Evolutionary conservation across 2,329 filamentous ascomycete genomes (phyloP).

Genomic region (Nemania bipapillata): DNA sequence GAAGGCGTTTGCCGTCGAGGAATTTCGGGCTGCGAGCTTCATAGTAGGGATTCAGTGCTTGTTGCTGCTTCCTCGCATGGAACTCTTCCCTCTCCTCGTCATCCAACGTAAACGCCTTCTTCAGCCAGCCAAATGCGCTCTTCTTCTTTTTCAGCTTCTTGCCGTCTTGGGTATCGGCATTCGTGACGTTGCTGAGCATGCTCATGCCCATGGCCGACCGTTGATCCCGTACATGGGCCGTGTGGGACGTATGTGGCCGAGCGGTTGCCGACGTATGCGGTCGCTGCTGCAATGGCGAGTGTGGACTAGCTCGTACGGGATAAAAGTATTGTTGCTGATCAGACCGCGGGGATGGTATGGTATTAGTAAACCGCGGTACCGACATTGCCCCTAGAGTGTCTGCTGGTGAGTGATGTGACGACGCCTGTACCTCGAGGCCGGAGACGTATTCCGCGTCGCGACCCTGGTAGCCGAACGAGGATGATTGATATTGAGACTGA

Average conservation of each 20-base stretch:
- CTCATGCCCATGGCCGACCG: slow-evolving; percentile 68
- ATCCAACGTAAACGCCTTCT: slow-evolving; percentile 73
- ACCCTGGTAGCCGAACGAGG: slow-evolving; percentile 50
- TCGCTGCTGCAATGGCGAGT: slow-evolving; percentile 70
- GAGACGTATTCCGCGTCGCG: slow-evolving; percentile 63
- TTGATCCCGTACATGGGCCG: slow-evolving; percentile 59
- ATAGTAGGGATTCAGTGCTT: slow-evolving; percentile 61
- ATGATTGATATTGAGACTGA: slow-evolving; percentile 35
- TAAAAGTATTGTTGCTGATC: slow-evolving; percentile 68
- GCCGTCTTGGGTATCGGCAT: slow-evolving; percentile 54
- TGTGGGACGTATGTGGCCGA: slow-evolving; percentile 50
- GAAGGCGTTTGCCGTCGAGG: slow-evolving; percentile 65
- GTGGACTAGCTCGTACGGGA: slow-evolving; percentile 70
- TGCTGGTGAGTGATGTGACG: slow-evolving; percentile 52
- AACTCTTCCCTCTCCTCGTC: slow-evolving; percentile 71
- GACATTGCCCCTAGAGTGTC: slow-evolving; percentile 51
- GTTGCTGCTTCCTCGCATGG: slow-evolving; percentile 64
- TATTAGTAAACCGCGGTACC: slow-evolving; percentile 54
- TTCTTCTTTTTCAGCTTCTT: slow-evolving; percentile 68
- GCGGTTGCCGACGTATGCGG: slow-evolving; percentile 64
- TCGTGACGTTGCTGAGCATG: slow-evolving; percentile 66
- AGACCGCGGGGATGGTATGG: slow-evolving; percentile 62
- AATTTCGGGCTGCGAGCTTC: slow-evolving; percentile 64
- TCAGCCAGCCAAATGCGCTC: slow-evolving; percentile 74
- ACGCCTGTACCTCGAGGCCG: slow-evolving; percentile 57